Evolutionary conservation across 305 asterid genomes (phyloP).

Genomic region (Solanum aculeatissimum): DNA sequence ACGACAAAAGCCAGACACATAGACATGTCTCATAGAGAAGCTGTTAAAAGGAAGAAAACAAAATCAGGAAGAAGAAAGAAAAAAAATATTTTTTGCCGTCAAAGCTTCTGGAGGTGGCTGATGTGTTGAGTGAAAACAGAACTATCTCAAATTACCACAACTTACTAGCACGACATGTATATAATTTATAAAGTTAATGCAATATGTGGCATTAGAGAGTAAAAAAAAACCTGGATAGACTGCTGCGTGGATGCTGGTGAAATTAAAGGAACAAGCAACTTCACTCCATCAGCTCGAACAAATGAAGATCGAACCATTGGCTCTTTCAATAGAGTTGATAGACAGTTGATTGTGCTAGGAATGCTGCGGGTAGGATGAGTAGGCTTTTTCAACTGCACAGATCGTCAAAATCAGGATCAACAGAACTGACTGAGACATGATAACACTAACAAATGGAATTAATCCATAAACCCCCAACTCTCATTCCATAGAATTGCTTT

Average conservation of each 20-base stretch:
- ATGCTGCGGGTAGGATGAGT: slow-evolving; percentile 76
- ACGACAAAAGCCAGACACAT: slow-evolving; percentile 89
- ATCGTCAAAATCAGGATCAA: neutral
- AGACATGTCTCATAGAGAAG: slow-evolving; percentile 85
- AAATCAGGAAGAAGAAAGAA: neutral
- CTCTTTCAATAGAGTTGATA: slow-evolving; percentile 77
- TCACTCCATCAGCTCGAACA: slow-evolving; percentile 91
- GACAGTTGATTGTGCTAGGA: slow-evolving; percentile 69
- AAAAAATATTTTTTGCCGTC: neutral
- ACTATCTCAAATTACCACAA: neutral
- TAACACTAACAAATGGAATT: neutral
- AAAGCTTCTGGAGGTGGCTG: neutral
- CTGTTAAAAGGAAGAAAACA: slow-evolving; percentile 35
- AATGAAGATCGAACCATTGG: slow-evolving; percentile 74
- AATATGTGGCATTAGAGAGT: neutral
- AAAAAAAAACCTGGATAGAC: slow-evolving; percentile 64
- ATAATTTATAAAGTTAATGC: neutral
- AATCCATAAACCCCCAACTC: neutral
- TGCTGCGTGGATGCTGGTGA: slow-evolving; percentile 93
- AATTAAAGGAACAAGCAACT: slow-evolving; percentile 72
- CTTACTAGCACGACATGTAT: neutral
- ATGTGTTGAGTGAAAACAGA: neutral
- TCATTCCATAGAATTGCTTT: neutral
- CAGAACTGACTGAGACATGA: neutral
- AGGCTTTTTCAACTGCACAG: slow-evolving; percentile 71